These are phyloP conservation scores for Porcisia deanei DNA, from an alignment of 208 protist genomes.

Conservation along the genomic window DNA sequence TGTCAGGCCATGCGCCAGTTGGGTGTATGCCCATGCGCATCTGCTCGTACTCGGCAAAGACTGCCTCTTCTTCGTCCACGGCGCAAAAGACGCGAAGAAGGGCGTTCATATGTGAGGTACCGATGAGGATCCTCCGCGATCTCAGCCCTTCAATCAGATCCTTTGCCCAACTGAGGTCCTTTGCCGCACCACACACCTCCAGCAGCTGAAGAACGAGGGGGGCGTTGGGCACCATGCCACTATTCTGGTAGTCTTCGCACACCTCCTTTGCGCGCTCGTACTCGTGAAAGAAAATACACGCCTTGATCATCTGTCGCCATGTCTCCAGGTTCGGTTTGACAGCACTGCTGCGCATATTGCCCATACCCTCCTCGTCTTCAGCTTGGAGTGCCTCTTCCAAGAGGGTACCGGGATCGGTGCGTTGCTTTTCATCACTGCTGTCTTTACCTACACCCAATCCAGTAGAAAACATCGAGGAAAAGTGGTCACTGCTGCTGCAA, in stretches of 20 bases:
- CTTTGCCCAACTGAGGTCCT: slow-evolving; percentile 50
- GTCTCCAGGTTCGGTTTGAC: slow-evolving; percentile 76
- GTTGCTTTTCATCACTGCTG: not conserved
- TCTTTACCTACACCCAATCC: not conserved
- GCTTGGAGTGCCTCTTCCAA: slow-evolving; percentile 61
- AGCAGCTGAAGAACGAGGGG: slow-evolving; percentile 61
- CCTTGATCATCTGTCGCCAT: slow-evolving; percentile 67
- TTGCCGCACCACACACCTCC: slow-evolving; percentile 43
- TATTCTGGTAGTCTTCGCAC: slow-evolving; percentile 41
- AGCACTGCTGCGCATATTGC: slow-evolving; percentile 52
- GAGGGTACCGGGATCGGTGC: slow-evolving; percentile 6
- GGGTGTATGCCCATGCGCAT: slow-evolving; percentile 72
- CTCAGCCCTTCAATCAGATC: slow-evolving; percentile 60
- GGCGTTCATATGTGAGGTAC: slow-evolving; percentile 66
- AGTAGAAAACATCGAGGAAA: not conserved
- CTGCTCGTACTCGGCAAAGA: slow-evolving; percentile 58
- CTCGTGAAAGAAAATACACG: slow-evolving; percentile 46
- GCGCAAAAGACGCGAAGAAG: slow-evolving; percentile 78
- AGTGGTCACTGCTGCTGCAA: not conserved
- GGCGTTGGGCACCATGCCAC: slow-evolving; percentile 35
- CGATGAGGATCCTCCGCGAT: slow-evolving; percentile 38
- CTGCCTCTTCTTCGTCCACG: slow-evolving; percentile 30
- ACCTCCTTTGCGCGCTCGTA: slow-evolving; percentile 45
- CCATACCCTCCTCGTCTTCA: slow-evolving; percentile 44
- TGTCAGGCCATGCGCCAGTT: slow-evolving; percentile 61